Evolutionary conservation across 2,329 filamentous ascomycete species (phyloP).

Genomic region (Colletotrichum navitas): DNA sequence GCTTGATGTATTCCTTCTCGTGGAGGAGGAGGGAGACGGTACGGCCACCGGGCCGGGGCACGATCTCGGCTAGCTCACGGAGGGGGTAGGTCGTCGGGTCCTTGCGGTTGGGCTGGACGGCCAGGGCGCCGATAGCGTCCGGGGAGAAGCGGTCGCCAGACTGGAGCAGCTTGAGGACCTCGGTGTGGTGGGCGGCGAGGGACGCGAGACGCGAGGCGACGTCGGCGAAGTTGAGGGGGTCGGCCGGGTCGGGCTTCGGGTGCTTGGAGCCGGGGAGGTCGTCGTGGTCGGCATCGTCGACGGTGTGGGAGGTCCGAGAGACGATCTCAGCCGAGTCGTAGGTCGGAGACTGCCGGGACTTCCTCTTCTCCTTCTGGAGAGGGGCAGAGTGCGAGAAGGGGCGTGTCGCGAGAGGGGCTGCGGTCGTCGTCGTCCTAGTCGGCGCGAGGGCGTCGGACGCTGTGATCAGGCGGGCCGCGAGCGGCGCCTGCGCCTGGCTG

Average conservation of each 20-base stretch:
- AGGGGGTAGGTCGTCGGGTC: constrained; percentile 58
- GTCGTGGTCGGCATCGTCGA: constrained; percentile 44
- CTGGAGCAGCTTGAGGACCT: constrained; percentile 57
- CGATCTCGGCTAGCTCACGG: constrained; percentile 67
- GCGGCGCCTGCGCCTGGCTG: constrained; percentile 23
- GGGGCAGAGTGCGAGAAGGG: constrained; percentile 49
- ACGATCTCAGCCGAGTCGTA: constrained; percentile 39
- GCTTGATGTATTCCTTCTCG: constrained; percentile 61
- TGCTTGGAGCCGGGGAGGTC: constrained; percentile 42
- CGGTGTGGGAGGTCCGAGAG: constrained; percentile 41
- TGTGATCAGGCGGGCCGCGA: constrained; percentile 30
- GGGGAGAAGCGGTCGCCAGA: constrained; percentile 66
- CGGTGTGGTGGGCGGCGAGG: constrained; percentile 57
- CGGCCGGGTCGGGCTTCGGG: constrained; percentile 53
- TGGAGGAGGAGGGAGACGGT: constrained; percentile 58
- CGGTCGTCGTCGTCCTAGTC: not conserved
- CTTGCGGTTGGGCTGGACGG: constrained; percentile 53
- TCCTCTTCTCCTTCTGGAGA: constrained; percentile 54
- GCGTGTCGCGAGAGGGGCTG: constrained; percentile 39
- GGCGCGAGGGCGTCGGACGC: constrained; percentile 3
- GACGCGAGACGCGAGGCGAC: constrained; percentile 58
- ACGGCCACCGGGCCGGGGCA: constrained; percentile 59
- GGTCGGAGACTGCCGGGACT: constrained; percentile 45
- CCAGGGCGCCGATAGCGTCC: constrained; percentile 60
- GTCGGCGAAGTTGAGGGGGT: constrained; percentile 64